Conservation (phyloP, 2,329 filamentous ascomycete species). For the Diplodia sapinea region DNA sequence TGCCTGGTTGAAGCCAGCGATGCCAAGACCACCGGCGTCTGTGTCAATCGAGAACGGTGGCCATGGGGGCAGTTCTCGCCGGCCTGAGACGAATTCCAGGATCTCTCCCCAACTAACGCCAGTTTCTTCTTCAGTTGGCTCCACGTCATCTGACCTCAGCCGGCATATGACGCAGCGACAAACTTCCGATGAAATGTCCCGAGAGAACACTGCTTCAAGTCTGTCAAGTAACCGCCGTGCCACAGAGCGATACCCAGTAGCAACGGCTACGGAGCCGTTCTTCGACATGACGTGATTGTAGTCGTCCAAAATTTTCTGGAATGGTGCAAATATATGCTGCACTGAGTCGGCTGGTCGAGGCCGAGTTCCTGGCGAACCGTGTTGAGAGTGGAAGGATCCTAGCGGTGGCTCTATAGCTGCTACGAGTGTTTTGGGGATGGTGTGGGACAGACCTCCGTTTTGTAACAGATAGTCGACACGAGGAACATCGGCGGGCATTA, state of each 20-base stretch:
- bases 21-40: slow-evolving; percentile 62
- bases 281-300: slow-evolving; percentile 81
- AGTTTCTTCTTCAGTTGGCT: slow-evolving; percentile 56
- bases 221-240: slow-evolving; percentile 87
- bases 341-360: slow-evolving; percentile 60
- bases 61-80: slow-evolving; percentile 84
- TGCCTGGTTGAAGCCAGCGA: slow-evolving; percentile 57
- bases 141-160: slow-evolving; percentile 44
- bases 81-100: slow-evolving; percentile 87
- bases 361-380: slow-evolving; percentile 58
- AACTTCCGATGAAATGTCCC: slow-evolving; percentile 85
- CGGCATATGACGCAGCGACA: slow-evolving; percentile 87
- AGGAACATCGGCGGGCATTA: slow-evolving; percentile 70
- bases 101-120: slow-evolving; percentile 96
- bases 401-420: slow-evolving; percentile 61
- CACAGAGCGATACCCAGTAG: slow-evolving; percentile 94
- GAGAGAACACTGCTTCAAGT: slow-evolving; percentile 90
- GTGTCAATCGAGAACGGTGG: slow-evolving; percentile 74
- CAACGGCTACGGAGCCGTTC: slow-evolving; percentile 89
- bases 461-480: slow-evolving; percentile 91
- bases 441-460: slow-evolving; percentile 77
- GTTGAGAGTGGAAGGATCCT: slow-evolving; percentile 61
- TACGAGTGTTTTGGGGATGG: slow-evolving; percentile 76
- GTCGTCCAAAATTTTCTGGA: slow-evolving; percentile 82
- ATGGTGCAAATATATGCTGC: slow-evolving; percentile 78